phyloP scores from a whole-genome alignment of 2,329 filamentous ascomycete species.

The Hypoxylon sp. region DNA sequence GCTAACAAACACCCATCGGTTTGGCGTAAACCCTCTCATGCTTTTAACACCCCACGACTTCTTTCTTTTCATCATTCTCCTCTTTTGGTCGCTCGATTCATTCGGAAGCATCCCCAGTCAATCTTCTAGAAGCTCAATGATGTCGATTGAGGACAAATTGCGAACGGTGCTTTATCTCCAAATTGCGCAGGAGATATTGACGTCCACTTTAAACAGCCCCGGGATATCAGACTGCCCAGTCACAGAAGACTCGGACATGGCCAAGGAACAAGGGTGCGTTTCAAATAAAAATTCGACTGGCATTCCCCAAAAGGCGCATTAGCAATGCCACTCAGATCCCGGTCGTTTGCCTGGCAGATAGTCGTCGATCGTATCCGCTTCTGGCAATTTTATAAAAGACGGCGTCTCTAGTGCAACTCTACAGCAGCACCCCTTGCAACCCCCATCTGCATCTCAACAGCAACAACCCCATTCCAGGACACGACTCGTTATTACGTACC shows the following conservation, averaged over 20 bases:
- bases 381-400: constrained; percentile 41
- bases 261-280: constrained; percentile 55
- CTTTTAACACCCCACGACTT: neutral
- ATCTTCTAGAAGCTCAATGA: constrained; percentile 44
- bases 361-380: constrained; percentile 52
- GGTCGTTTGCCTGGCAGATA: constrained; percentile 45
- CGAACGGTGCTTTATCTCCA: constrained; percentile 43
- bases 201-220: constrained; percentile 46
- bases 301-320: constrained; percentile 55
- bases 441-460: constrained; percentile 37
- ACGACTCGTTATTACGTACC: constrained; percentile 24
- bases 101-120: constrained; percentile 17
- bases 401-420: constrained; percentile 48
- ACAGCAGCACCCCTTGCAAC: constrained; percentile 42
- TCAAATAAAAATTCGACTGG: constrained; percentile 54
- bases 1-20: neutral
- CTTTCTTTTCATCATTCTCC: constrained; percentile 1
- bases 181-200: constrained; percentile 51
- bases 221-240: constrained; percentile 44
- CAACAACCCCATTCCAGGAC: constrained; percentile 21
- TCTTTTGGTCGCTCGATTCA: constrained; percentile 13
- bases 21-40: neutral
- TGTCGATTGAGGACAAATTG: constrained; percentile 45
- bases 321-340: constrained; percentile 46
- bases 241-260: constrained; percentile 31